phyloP scores from a whole-genome alignment of 768 basidiomycete genomes.

The Flagelloscypha sp. region DNA sequence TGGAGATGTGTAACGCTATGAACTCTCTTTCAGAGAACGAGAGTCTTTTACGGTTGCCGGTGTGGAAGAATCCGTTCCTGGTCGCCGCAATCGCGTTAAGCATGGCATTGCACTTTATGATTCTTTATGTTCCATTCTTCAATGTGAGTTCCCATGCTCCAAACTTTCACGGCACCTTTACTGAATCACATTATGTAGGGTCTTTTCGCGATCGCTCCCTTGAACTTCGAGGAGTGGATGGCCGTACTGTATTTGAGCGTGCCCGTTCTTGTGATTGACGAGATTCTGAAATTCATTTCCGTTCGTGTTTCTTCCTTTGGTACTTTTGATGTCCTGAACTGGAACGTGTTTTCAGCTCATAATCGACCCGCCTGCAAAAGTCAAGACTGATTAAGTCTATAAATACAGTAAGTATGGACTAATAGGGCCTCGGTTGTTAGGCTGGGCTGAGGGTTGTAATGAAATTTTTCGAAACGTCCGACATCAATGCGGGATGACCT shows the following conservation, averaged over 20 bases:
- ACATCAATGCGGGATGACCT: no score
- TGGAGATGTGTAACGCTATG: conserved; percentile 98
- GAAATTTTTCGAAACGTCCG: no score
- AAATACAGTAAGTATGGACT: no score
- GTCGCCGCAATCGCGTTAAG: conserved; percentile 83
- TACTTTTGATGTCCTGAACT: conserved; percentile 2
- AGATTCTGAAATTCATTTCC: conserved; percentile 77
- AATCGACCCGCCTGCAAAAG: conserved; percentile 51
- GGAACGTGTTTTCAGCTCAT: background rate
- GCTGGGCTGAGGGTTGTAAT: no score
- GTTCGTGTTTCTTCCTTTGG: conserved; percentile 33
- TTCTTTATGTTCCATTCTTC: conserved; percentile 96
- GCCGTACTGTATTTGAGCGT: conserved; percentile 83
- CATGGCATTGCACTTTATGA: conserved; percentile 90
- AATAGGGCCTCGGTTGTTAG: no score
- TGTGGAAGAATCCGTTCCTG: conserved; percentile 94
- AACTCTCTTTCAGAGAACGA: conserved; percentile 98
- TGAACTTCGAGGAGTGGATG: conserved; percentile 94
- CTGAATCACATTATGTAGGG: conserved; percentile 34
- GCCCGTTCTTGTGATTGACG: conserved; percentile 87
- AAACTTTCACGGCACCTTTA: conserved; percentile 2
- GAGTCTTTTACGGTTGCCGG: conserved; percentile 75
- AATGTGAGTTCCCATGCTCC: conserved; percentile 46
- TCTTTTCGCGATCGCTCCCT: conserved; percentile 84
- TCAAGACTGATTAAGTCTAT: conserved; percentile 44